Conservation (phyloP, 441 rosid genomes). For the Erodium texanum region DNA sequence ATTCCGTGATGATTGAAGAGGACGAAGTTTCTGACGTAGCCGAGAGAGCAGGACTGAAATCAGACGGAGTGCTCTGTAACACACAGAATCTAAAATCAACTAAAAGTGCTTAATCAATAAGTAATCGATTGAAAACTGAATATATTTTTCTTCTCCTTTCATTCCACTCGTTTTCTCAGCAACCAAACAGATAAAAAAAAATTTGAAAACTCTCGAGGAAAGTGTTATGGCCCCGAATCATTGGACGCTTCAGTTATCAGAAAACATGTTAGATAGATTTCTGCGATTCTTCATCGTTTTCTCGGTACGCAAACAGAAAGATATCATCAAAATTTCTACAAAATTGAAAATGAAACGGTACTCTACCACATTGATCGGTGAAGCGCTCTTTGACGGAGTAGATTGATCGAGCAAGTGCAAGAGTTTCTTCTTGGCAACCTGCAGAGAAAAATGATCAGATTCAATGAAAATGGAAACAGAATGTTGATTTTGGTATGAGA, state of each 20-base stretch:
- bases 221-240: neutral
- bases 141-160: neutral
- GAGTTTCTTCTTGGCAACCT: neutral
- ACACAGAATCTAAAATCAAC: neutral
- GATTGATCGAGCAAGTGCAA: neutral
- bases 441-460: neutral
- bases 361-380: neutral
- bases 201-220: neutral
- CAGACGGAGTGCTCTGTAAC: constrained; percentile 1
- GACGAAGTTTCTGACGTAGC: neutral
- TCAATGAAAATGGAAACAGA: neutral
- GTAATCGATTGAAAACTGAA: neutral
- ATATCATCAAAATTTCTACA: neutral
- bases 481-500: neutral
- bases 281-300: neutral
- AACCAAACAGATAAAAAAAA: neutral
- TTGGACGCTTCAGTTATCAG: neutral
- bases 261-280: neutral
- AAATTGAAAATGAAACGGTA: neutral
- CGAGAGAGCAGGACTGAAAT: neutral
- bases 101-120: neutral
- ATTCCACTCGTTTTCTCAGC: neutral
- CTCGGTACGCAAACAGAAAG: neutral
- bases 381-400: neutral
- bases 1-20: neutral